phyloP scores from a whole-genome alignment of 2,329 filamentous ascomycete genomes.

The Botryosphaeria agaves region DNA sequence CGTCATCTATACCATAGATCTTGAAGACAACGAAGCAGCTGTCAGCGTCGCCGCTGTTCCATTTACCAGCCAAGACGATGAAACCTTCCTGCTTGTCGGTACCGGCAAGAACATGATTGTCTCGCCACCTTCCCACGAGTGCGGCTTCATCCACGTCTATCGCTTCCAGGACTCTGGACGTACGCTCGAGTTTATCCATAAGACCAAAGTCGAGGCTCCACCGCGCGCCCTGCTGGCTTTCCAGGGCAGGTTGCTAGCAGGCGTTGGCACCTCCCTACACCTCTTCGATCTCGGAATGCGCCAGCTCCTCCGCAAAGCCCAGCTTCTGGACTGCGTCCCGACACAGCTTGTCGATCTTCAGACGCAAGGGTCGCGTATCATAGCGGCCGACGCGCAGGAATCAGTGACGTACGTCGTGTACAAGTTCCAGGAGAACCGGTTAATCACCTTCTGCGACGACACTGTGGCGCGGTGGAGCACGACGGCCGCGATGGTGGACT shows the following conservation, averaged over 20 bases:
- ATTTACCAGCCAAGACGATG: conserved; percentile 77
- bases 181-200: conserved; percentile 86
- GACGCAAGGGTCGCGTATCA: conserved; percentile 77
- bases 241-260: conserved; percentile 77
- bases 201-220: conserved; percentile 80
- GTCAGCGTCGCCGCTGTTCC: conserved; percentile 71
- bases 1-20: conserved; percentile 58
- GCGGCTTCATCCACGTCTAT: conserved; percentile 84
- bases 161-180: conserved; percentile 75
- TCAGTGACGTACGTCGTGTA: conserved; percentile 86
- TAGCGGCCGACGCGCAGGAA: conserved; percentile 85
- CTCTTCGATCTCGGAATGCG: conserved; percentile 89
- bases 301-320: conserved; percentile 80
- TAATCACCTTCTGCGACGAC: conserved; percentile 90
- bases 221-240: conserved; percentile 84
- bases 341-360: conserved; percentile 79
- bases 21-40: conserved; percentile 82
- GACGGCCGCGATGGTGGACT: conserved; percentile 86
- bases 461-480: conserved; percentile 81
- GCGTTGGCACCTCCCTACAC: conserved; percentile 63
- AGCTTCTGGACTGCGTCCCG: conserved; percentile 53
- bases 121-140: conserved; percentile 55
- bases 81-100: conserved; percentile 83
- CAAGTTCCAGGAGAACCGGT: conserved; percentile 76
- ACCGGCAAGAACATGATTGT: conserved; percentile 81